A percentile compares a stretch with the other conserved stretches of the same genome.
Evolutionary conservation across 2,329 filamentous ascomycete genomes (phyloP).

Genomic region (Ramichloridium luteum): DNA sequence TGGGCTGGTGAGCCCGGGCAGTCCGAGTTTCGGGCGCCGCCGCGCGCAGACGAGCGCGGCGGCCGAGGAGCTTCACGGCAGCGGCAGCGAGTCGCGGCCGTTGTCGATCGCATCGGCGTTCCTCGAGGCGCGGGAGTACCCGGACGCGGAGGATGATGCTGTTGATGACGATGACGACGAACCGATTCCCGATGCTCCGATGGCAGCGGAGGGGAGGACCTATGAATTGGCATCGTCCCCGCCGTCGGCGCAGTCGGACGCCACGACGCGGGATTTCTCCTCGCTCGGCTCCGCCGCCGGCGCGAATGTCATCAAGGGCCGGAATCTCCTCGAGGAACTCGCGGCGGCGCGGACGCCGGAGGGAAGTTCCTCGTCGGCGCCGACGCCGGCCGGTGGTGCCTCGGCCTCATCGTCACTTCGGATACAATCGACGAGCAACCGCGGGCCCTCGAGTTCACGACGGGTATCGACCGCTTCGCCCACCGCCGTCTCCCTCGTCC

Average conservation of each 20-base stretch:
- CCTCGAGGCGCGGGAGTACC: too few relatives aligned
- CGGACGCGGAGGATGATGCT: background rate
- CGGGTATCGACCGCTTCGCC: background rate
- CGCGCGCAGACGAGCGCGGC: too few relatives aligned
- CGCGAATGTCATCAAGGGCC: constrained; percentile 10
- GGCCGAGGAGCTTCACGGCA: too few relatives aligned
- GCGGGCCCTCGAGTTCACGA: too few relatives aligned
- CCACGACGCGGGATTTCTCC: constrained; percentile 13
- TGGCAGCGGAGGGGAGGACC: background rate
- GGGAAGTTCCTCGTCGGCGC: too few relatives aligned
- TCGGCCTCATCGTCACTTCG: constrained; percentile 7
- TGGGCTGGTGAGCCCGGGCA: background rate
- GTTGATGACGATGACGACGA: constrained; percentile 3
- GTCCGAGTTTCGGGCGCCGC: background rate
- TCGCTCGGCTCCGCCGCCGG: constrained; percentile 15
- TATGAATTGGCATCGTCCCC: too few relatives aligned
- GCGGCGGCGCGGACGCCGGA: constrained; percentile 11
- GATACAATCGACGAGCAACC: constrained; percentile 2
- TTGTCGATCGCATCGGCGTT: too few relatives aligned
- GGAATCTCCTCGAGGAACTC: constrained; percentile 26
- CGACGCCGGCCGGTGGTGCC: constrained; percentile 3
- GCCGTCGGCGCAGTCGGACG: constrained; percentile 6
- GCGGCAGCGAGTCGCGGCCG: too few relatives aligned
- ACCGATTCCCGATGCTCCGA: background rate
- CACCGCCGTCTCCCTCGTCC: constrained; percentile 3